These are phyloP conservation scores for Ascobolus immersus DNA, from an alignment of 495 filamentous ascomycete genomes.

Conservation along the genomic window DNA sequence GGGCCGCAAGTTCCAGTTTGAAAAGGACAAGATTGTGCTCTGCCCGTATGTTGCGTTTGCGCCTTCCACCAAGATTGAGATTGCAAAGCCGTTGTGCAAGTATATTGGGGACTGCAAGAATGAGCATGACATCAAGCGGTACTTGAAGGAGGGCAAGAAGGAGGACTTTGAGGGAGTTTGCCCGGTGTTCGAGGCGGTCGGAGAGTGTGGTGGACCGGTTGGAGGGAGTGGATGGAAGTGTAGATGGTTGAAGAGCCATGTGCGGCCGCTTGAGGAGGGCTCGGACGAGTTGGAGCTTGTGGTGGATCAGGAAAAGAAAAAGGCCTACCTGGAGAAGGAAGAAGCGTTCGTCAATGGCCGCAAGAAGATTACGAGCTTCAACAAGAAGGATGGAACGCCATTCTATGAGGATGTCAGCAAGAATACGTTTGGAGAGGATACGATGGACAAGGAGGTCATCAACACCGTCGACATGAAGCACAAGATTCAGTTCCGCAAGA, in stretches of 20 bases:
- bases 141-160: conserved; percentile 58
- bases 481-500: conserved; percentile 45
- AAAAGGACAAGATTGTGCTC: conserved; percentile 48
- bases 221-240: conserved; percentile 91
- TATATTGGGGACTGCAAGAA: conserved; percentile 31
- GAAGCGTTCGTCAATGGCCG: conserved; percentile 5
- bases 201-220: conserved; percentile 38
- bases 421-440: conserved; percentile 15
- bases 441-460: conserved; percentile 35
- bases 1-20: conserved; percentile 55
- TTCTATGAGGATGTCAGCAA: conserved; percentile 15
- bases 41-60: conserved; percentile 58
- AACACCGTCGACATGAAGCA: conserved; percentile 41
- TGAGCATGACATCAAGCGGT: conserved; percentile 63
- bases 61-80: conserved; percentile 14
- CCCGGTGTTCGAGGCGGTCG: conserved; percentile 49
- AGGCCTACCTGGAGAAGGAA: conserved; percentile 14
- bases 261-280: conserved; percentile 52
- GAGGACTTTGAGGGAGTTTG: conserved; percentile 54
- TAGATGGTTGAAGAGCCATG: conserved; percentile 62
- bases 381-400: no score
- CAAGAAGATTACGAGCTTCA: conserved; percentile 15
- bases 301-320: conserved; percentile 21
- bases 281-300: conserved; percentile 55
- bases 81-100: conserved; percentile 9